Conservation (phyloP, 2,329 filamentous ascomycete genomes). For the Alternaria tenuissima region DNA sequence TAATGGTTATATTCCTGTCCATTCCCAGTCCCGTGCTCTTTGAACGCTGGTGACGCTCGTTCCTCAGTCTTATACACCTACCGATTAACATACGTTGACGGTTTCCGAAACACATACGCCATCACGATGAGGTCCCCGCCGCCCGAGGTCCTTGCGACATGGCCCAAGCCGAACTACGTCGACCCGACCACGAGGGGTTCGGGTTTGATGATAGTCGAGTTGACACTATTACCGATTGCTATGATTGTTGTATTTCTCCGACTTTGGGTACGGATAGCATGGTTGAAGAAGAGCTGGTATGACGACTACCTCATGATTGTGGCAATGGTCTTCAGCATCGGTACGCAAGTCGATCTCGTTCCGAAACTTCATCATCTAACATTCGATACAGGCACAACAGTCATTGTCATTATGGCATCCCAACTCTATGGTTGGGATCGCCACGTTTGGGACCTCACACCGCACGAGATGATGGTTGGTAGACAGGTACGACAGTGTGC, state of each 20-base stretch:
- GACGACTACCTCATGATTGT: slow-evolving; percentile 51
- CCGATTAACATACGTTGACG: slow-evolving; percentile 27
- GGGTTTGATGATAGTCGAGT: slow-evolving; percentile 52
- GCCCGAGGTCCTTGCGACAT: slow-evolving; percentile 47
- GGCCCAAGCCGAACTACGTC: slow-evolving; percentile 55
- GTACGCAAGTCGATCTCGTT: slow-evolving; percentile 2
- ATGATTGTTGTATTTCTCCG: slow-evolving; percentile 47
- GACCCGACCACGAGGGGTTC: slow-evolving; percentile 54
- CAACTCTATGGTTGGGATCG: slow-evolving; percentile 51
- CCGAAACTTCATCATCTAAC: slow-evolving; percentile 1
- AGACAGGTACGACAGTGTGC: slow-evolving; percentile 42
- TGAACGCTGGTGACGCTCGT: slow-evolving; percentile 38
- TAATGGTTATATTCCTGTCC: slow-evolving; percentile 37
- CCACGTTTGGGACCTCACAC: slow-evolving; percentile 48
- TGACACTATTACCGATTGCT: slow-evolving; percentile 48
- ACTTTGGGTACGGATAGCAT: slow-evolving; percentile 47
- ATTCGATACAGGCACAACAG: slow-evolving; percentile 5
- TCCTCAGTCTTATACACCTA: slow-evolving; percentile 27
- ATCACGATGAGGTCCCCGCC: slow-evolving; percentile 46
- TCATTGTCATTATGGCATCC: slow-evolving; percentile 34
- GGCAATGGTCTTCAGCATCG: slow-evolving; percentile 41
- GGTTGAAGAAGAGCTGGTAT: slow-evolving; percentile 50
- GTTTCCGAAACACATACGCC: slow-evolving; percentile 24
- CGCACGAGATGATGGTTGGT: slow-evolving; percentile 41
- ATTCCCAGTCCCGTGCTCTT: slow-evolving; percentile 38